Base-by-base conservation (phyloP, 139 green algal genomes). In the Coelastrella sp. region DNA sequence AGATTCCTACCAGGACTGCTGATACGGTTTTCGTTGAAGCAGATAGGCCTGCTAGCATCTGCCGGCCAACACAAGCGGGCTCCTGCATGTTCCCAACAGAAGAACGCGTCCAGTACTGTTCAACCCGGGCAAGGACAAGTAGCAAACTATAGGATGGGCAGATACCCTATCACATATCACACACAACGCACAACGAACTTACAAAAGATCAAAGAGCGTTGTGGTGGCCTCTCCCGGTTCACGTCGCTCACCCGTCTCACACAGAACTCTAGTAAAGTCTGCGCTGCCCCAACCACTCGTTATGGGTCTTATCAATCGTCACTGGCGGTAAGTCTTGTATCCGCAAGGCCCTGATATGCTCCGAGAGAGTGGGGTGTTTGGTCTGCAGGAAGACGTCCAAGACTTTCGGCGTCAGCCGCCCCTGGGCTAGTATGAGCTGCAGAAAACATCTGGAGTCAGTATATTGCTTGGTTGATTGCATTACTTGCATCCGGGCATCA, bases 1-100 rank as follows among this genome's bases (percentile, higher is more conserved):
- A 81, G 19, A 81, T 25, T 30, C 73, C 73, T 67, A 50, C 73
- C 73, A 81, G 73, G 38, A 81, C 50, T 82, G 75, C 75, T 57
- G 75, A 23, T 17, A 35, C 53, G 15, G 75, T 35, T 38, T 40
- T 45, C 38, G 75, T 66, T 35, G 72, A 30, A 5, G 48, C 53
- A 5, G 53, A 32, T 27, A 64, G 30, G 19, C 19, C 53, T 32
- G 53, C 53, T 27, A 64, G 53, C 53, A 64, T 64, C 17, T 19
- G 19, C 53, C 53, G 30, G 53, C 17, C 19, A 64, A 64, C 53
- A 64, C 53, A 9, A 21, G 43, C 34, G 27, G 11, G 25, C 27
- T 30, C 27, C 64, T 73, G 64, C 64, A 41, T 19, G n/a, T 13
- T 57, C 11, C 45, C 45, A 57, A 23, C 45, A 9, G 45, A 57